phyloP scores from a whole-genome alignment of 208 protist species.

The Crithidia sp. region DNA sequence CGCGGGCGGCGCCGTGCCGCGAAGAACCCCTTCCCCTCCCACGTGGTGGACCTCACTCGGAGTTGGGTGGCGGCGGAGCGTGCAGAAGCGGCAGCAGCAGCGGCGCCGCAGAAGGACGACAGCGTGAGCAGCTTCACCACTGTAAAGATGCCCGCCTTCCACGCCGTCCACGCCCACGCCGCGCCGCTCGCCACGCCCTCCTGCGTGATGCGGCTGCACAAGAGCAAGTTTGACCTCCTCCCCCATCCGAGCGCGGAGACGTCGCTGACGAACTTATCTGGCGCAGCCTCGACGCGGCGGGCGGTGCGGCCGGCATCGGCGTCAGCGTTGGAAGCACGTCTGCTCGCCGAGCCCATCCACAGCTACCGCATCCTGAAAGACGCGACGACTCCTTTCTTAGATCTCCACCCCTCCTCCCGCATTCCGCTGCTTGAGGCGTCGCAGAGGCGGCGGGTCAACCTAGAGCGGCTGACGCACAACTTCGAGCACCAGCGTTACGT shows the following conservation, averaged over 20 bases:
- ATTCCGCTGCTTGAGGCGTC: conserved; percentile 5
- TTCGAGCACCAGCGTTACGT: conserved; percentile 69
- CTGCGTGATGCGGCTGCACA: conserved; percentile 21
- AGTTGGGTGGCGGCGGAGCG: conserved; percentile 15
- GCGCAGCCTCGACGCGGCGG: background rate
- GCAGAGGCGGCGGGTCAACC: conserved; percentile 17
- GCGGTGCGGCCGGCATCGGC: background rate
- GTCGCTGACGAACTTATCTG: background rate
- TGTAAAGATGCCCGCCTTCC: conserved; percentile 14
- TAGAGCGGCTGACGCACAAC: conserved; percentile 37
- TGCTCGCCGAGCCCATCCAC: conserved; percentile 45
- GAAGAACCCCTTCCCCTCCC: background rate
- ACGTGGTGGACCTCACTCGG: conserved; percentile 6
- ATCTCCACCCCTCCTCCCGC: background rate
- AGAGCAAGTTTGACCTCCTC: conserved; percentile 14
- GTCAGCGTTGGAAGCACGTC: background rate
- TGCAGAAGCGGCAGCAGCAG: background rate
- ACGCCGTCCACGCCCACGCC: background rate
- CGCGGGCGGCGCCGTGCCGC: background rate
- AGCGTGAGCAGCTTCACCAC: background rate
- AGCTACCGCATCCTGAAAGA: conserved; percentile 56
- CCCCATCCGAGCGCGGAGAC: background rate
- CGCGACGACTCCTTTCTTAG: conserved; percentile 1
- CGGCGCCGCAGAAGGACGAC: background rate
- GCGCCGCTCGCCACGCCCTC: background rate